Evolutionary conservation across 257 asterid genomes (phyloP).

Genomic region (Capsicum rhomboideum): DNA sequence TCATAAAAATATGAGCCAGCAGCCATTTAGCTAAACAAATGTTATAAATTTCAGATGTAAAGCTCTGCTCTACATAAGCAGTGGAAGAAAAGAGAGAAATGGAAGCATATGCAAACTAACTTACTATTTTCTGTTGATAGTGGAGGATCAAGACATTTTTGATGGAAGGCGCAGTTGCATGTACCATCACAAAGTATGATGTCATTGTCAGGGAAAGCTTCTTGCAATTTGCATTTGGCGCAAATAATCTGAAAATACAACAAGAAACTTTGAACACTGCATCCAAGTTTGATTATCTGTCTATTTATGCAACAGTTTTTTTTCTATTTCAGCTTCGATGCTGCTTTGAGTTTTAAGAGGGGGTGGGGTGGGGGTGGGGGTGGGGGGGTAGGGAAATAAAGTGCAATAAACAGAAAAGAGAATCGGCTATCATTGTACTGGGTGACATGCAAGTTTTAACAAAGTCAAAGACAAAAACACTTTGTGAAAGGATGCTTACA

Average conservation of each 20-base stretch:
- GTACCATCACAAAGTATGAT: conserved; percentile 95
- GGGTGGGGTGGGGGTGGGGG: background rate
- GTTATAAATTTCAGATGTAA: background rate
- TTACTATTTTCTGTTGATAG: conserved; percentile 74
- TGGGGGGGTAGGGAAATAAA: background rate
- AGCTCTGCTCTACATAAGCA: background rate
- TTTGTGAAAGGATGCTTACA: conserved; percentile 31
- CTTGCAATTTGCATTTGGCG: conserved; percentile 80
- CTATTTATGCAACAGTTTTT: background rate
- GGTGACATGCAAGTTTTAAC: background rate
- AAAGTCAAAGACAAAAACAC: background rate
- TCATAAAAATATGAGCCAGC: background rate
- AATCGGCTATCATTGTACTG: background rate
- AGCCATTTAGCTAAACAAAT: background rate
- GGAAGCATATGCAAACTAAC: conserved; percentile 13
- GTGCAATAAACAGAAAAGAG: background rate
- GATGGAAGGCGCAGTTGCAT: conserved; percentile 93
- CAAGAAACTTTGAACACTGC: conserved; percentile 10
- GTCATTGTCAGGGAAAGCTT: conserved; percentile 82
- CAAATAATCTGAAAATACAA: conserved; percentile 62
- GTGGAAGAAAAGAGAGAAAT: background rate
- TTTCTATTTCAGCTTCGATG: background rate
- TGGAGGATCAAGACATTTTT: conserved; percentile 91
- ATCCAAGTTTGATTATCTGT: background rate
- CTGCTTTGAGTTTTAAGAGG: background rate